A percentile compares a stretch with the other conserved stretches of the same genome.
Conservation (phyloP, 495 filamentous ascomycete genomes). For the Daldinia vernicosa region DNA sequence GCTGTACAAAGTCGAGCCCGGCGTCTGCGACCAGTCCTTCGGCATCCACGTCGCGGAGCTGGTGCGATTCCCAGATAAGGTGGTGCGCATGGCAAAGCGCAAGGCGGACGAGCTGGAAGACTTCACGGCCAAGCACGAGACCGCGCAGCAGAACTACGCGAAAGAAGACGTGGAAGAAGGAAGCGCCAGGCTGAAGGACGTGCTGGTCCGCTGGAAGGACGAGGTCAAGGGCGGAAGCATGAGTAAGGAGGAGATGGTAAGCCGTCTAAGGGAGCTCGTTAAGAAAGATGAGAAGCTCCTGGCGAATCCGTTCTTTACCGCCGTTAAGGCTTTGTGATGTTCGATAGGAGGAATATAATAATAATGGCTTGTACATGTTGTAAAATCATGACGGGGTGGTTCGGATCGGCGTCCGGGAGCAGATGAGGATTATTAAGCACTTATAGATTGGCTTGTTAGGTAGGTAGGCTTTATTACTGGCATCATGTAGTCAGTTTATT, state of each 20-base stretch:
- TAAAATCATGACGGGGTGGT: slow-evolving; percentile 21
- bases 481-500: slow-evolving; percentile 3
- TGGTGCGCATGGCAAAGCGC: slow-evolving; percentile 97
- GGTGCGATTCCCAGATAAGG: slow-evolving; percentile 96
- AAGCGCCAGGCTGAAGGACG: slow-evolving; percentile 83
- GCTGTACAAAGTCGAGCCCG: slow-evolving; percentile 94
- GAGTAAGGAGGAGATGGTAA: slow-evolving; percentile 80
- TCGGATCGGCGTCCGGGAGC: slow-evolving; percentile 29
- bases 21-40: slow-evolving; percentile 96
- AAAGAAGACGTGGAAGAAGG: slow-evolving; percentile 92
- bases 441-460: slow-evolving; percentile 22
- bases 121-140: slow-evolving; percentile 79
- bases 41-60: slow-evolving; percentile 98
- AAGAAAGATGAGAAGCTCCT: slow-evolving; percentile 72
- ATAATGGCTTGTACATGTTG: slow-evolving; percentile 19
- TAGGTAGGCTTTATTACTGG: slow-evolving; percentile 6
- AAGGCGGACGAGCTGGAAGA: slow-evolving; percentile 99
- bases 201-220: slow-evolving; percentile 88
- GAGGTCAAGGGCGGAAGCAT: slow-evolving; percentile 73
- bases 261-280: slow-evolving; percentile 81
- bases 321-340: slow-evolving; percentile 77
- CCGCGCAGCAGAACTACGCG: slow-evolving; percentile 64
- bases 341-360: background rate
- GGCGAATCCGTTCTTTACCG: slow-evolving; percentile 88
- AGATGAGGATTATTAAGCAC: background rate